Percentiles rank a stretch among this genome's conserved stretches.
Evolutionary conservation across 305 asterid genomes (phyloP).

Genomic region (Galium porrigens): DNA sequence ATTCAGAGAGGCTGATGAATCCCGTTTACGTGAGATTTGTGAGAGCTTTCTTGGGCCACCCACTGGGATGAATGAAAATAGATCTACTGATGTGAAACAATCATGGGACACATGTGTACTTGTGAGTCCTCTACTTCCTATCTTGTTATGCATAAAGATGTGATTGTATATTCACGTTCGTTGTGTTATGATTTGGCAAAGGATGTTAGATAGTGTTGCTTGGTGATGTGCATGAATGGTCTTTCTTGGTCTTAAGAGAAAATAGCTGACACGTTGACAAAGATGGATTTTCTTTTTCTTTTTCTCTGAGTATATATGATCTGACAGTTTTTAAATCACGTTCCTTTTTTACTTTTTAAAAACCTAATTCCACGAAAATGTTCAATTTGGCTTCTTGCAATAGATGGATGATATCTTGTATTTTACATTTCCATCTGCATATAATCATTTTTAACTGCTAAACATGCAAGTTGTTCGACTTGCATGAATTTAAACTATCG

Average conservation of each 20-base stretch:
- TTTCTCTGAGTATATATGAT: not conserved
- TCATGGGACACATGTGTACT: conserved; percentile 73
- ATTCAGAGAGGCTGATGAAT: conserved; percentile 80
- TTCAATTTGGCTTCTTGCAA: not conserved
- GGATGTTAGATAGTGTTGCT: not conserved
- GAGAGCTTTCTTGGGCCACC: conserved; percentile 99
- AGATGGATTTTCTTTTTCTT: not conserved
- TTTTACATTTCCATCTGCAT: not conserved
- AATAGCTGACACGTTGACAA: not conserved
- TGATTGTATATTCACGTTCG: not conserved
- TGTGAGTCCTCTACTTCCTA: conserved; percentile 34
- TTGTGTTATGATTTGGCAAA: not conserved
- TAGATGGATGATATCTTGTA: not conserved
- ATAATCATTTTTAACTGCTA: not conserved
- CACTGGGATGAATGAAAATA: conserved; percentile 51
- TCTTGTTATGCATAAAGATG: not conserved
- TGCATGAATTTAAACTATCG: not conserved
- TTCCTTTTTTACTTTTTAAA: not conserved
- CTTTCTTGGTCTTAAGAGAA: not conserved
- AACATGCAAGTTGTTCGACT: not conserved
- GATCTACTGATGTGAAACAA: conserved; percentile 27
- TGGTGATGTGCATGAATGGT: not conserved
- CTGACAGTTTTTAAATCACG: not conserved
- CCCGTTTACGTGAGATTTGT: conserved; percentile 84
- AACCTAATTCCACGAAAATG: not conserved